Evolutionary conservation across 75 land plant genomes (phyloP).

Genomic region (Isoetes taiwanensis): DNA sequence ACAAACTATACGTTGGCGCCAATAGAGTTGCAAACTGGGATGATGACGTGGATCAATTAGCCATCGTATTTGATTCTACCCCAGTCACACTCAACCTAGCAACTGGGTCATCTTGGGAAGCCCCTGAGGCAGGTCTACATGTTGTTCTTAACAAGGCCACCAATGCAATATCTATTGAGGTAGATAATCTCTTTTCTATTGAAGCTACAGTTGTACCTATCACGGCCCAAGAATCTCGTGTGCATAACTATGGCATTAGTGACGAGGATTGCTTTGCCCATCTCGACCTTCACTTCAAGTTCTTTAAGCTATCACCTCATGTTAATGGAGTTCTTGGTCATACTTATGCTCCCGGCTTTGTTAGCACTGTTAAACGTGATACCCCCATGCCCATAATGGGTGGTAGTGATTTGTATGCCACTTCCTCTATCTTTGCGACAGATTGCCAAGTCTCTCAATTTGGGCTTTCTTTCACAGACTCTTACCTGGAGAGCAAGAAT

Average conservation of each 20-base stretch:
- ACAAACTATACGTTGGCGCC: constrained; percentile 22
- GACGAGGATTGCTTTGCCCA: constrained; percentile 50
- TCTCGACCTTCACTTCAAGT: constrained; percentile 53
- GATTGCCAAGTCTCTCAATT: constrained; percentile 26
- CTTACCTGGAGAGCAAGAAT: too few relatives aligned
- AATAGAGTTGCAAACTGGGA: constrained; percentile 25
- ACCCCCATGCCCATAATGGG: constrained; percentile 53
- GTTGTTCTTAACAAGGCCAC: constrained; percentile 33
- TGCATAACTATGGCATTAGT: constrained; percentile 47
- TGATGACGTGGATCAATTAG: constrained; percentile 24
- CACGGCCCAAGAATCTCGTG: constrained; percentile 25
- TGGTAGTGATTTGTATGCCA: constrained; percentile 29
- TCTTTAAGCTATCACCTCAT: constrained; percentile 17
- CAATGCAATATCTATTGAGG: constrained; percentile 33
- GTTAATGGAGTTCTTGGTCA: constrained; percentile 45
- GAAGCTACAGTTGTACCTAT: constrained; percentile 36
- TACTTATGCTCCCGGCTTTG: constrained; percentile 32
- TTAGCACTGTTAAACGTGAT: constrained; percentile 31
- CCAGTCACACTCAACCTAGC: constrained; percentile 19
- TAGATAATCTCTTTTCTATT: constrained; percentile 24
- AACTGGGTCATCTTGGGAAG: constrained; percentile 25
- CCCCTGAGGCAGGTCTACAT: constrained; percentile 10
- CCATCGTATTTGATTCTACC: constrained; percentile 29
- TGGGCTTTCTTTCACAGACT: too few relatives aligned
- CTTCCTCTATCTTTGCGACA: constrained; percentile 27